These are phyloP conservation scores for Epichloe hybrida DNA, from an alignment of 2,329 filamentous ascomycete genomes.

Conservation along the genomic window DNA sequence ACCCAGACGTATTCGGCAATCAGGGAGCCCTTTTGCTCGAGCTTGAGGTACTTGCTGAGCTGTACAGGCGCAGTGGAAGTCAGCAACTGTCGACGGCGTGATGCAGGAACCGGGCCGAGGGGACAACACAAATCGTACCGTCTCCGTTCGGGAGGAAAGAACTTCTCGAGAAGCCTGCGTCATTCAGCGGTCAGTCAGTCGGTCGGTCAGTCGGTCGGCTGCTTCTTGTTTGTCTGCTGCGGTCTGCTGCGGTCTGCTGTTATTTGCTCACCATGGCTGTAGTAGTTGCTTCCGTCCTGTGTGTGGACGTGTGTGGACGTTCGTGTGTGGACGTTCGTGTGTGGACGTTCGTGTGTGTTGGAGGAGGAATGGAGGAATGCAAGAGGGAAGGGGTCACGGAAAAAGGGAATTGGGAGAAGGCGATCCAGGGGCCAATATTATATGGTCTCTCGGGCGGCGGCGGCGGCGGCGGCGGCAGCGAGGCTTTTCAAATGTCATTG, in stretches of 20 bases:
- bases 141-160: constrained; percentile 20
- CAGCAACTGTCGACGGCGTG: constrained; percentile 9
- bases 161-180: constrained; percentile 15
- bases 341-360: neutral
- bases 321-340: too few species aligned
- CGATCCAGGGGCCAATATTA: neutral
- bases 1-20: constrained; percentile 98
- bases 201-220: neutral
- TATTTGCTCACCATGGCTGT: constrained; percentile 10
- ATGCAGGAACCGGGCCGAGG: neutral
- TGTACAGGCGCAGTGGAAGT: constrained; percentile 25
- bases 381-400: neutral
- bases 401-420: neutral
- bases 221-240: neutral
- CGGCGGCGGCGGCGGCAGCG: neutral
- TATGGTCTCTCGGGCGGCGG: neutral
- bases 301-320: neutral
- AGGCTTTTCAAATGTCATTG: neutral
- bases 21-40: constrained; percentile 77
- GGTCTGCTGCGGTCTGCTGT: too few species aligned
- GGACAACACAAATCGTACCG: constrained; percentile 14
- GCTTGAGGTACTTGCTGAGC: constrained; percentile 83
- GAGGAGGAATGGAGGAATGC: too few species aligned
- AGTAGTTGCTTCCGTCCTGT: neutral
- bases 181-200: neutral